Conservation (phyloP, 164 flowering plant species). For the Cinnamomum chago region DNA sequence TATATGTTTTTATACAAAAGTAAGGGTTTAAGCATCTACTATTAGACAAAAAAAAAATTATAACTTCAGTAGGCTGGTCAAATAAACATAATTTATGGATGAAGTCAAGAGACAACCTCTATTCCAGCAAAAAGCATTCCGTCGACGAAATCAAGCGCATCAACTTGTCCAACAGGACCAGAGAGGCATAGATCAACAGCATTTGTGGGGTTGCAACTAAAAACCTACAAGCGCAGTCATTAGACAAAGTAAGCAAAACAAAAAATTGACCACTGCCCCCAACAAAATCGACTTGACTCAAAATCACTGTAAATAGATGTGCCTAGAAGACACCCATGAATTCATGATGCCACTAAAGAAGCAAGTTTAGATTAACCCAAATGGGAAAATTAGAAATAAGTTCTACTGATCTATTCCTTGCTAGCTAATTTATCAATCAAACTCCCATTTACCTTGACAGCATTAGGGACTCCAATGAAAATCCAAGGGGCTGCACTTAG, state of each 20-base stretch:
- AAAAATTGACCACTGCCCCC: not conserved
- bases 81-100: not conserved
- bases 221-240: slow-evolving; percentile 46
- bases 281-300: not conserved
- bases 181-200: slow-evolving; percentile 51
- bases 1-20: not conserved
- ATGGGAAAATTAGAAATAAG: not conserved
- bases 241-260: not conserved
- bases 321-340: not conserved
- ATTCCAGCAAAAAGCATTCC: slow-evolving; percentile 88
- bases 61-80: not conserved
- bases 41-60: not conserved
- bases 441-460: slow-evolving; percentile 57
- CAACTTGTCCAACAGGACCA: slow-evolving; percentile 95
- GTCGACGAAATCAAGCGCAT: slow-evolving; percentile 74
- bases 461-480: slow-evolving; percentile 81
- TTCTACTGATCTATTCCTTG: not conserved
- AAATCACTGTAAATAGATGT: not conserved
- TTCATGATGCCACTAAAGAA: not conserved
- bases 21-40: not conserved
- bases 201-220: slow-evolving; percentile 59
- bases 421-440: not conserved
- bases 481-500: slow-evolving; percentile 97
- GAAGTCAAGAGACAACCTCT: slow-evolving; percentile 43
- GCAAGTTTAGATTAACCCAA: not conserved